Conservation (phyloP, 2,329 filamentous ascomycete genomes). For the Rachicladosporium sp. region DNA sequence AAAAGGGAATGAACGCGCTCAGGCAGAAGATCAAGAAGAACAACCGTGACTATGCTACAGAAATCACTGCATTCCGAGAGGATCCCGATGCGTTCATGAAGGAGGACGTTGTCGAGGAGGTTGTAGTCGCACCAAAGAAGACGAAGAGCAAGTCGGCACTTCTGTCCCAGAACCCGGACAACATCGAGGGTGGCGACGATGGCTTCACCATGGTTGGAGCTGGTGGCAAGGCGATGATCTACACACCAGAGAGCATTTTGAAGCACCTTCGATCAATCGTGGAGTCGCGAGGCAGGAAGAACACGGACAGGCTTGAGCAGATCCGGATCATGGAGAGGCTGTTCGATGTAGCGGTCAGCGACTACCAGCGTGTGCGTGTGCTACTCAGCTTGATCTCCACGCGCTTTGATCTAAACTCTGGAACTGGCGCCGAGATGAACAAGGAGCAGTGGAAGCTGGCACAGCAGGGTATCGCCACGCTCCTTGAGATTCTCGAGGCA, state of each 20-base stretch:
- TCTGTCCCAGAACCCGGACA: constrained; percentile 38
- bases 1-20: constrained; percentile 86
- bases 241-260: constrained; percentile 94
- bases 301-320: constrained; percentile 88
- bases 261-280: constrained; percentile 90
- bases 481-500: constrained; percentile 67
- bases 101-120: constrained; percentile 64
- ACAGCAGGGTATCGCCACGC: constrained; percentile 67
- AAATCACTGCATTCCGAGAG: constrained; percentile 76
- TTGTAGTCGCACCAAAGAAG: constrained; percentile 38
- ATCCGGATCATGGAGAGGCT: constrained; percentile 97
- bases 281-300: constrained; percentile 96
- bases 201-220: constrained; percentile 83
- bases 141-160: constrained; percentile 32
- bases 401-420: constrained; percentile 80
- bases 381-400: constrained; percentile 85
- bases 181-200: constrained; percentile 55
- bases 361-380: constrained; percentile 89
- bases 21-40: constrained; percentile 99
- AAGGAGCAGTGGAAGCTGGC: constrained; percentile 95
- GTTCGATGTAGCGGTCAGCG: constrained; percentile 71
- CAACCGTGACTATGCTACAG: constrained; percentile 82
- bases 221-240: constrained; percentile 77
- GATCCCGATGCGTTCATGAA: constrained; percentile 83
- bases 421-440: constrained; percentile 71